Evolutionary conservation across 495 filamentous ascomycete species (phyloP).

Genomic region (Wilcoxina mikolae): DNA sequence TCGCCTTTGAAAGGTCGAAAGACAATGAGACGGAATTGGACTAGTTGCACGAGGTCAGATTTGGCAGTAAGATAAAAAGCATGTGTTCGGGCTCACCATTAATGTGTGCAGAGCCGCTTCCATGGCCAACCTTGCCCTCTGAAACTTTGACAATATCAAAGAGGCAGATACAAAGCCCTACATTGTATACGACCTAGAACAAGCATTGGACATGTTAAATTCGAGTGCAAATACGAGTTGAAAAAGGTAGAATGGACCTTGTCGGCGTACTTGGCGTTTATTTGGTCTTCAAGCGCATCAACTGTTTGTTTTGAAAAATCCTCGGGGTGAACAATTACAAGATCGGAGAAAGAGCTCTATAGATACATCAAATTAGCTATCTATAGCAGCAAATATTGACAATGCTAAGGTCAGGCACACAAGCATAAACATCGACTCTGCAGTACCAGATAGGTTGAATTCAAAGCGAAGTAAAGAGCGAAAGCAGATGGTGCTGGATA

Average conservation of each 20-base stretch:
- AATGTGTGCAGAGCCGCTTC: conserved; percentile 74
- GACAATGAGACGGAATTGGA: conserved; percentile 82
- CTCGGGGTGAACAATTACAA: conserved; percentile 76
- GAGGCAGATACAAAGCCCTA: conserved; percentile 82
- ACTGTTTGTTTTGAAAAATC: conserved; percentile 67
- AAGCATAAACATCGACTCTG: too few species aligned
- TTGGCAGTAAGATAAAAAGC: conserved; percentile 1
- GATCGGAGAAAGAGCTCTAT: conserved; percentile 62
- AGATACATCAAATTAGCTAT: too few species aligned
- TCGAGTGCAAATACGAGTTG: background rate
- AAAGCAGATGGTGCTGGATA: too few species aligned
- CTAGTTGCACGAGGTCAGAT: conserved; percentile 38
- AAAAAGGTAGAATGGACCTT: conserved; percentile 39
- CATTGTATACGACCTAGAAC: conserved; percentile 55
- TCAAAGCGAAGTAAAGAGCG: too few species aligned
- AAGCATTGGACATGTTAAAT: conserved; percentile 30
- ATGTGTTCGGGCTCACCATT: conserved; percentile 42
- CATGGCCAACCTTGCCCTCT: conserved; percentile 84
- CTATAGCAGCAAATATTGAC: too few species aligned
- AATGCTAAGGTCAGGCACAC: too few species aligned
- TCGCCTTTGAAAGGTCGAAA: conserved; percentile 92
- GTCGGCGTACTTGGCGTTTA: conserved; percentile 92
- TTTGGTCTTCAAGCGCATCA: conserved; percentile 75
- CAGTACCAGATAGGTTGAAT: too few species aligned
- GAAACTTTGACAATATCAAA: conserved; percentile 75